A percentile compares a stretch with the other conserved stretches of the same genome.
These are phyloP conservation scores for Chimonanthus salicifolius DNA, from an alignment of 164 flowering plant genomes.

Conservation along the genomic window DNA sequence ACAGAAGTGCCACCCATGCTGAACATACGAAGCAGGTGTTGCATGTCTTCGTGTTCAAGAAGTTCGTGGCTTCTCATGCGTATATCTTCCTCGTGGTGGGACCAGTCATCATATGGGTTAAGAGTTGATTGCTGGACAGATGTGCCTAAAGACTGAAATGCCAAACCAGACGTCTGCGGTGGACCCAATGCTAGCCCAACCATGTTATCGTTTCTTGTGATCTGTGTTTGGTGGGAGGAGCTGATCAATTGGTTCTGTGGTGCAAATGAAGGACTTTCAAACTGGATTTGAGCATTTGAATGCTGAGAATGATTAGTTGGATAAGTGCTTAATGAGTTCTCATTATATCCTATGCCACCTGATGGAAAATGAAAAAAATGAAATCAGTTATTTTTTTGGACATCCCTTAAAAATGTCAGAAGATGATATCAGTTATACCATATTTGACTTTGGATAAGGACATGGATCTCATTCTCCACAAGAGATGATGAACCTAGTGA, in stretches of 20 bases:
- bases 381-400: no score
- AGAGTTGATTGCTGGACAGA: slow-evolving; percentile 31
- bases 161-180: slow-evolving; percentile 36
- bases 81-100: slow-evolving; percentile 80
- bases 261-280: slow-evolving; percentile 30
- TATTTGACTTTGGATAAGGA: no score
- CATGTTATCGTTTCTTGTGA: slow-evolving; percentile 30
- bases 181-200: slow-evolving; percentile 49
- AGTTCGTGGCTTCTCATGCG: slow-evolving; percentile 88
- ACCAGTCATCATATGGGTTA: slow-evolving; percentile 60
- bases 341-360: slow-evolving; percentile 36
- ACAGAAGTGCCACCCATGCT: slow-evolving; percentile 53
- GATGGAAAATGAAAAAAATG: background rate
- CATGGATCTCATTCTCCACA: no score
- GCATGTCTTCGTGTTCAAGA: slow-evolving; percentile 97
- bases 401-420: no score
- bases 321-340: slow-evolving; percentile 28
- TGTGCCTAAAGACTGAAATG: slow-evolving; percentile 45
- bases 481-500: no score
- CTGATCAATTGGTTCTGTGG: slow-evolving; percentile 38
- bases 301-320: slow-evolving; percentile 28
- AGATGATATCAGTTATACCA: no score
- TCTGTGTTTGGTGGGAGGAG: slow-evolving; percentile 36
- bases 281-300: slow-evolving; percentile 31
- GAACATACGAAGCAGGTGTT: slow-evolving; percentile 73